Evolutionary conservation across 305 asterid species (phyloP).

Genomic region (Fraxinus ornus): DNA sequence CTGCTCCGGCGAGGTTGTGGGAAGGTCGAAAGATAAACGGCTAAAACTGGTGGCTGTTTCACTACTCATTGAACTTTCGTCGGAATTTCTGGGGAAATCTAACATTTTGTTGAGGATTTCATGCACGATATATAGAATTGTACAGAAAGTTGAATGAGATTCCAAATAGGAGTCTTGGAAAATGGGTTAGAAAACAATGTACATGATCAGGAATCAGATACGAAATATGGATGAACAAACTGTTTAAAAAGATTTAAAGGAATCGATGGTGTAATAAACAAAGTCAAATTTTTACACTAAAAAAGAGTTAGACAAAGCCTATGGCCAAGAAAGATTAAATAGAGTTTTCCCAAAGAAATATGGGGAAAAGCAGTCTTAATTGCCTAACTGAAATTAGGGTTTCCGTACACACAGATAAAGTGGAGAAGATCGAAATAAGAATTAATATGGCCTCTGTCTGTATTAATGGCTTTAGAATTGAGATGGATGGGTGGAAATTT

Average conservation of each 20-base stretch:
- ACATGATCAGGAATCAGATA: constrained; percentile 27
- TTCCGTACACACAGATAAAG: constrained; percentile 37
- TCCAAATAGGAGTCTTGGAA: neutral
- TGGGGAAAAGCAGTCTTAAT: constrained; percentile 19
- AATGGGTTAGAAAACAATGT: constrained; percentile 15
- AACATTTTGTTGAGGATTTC: constrained; percentile 31
- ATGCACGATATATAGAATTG: neutral
- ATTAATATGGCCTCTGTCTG: neutral
- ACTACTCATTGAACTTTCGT: constrained; percentile 62
- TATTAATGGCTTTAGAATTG: neutral
- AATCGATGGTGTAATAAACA: neutral
- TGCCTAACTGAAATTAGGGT: constrained; percentile 30
- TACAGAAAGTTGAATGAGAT: neutral
- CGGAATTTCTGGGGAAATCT: constrained; percentile 33
- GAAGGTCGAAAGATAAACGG: constrained; percentile 61
- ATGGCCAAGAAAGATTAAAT: neutral
- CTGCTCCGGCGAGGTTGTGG: constrained; percentile 55
- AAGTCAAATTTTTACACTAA: constrained; percentile 28
- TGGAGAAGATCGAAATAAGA: constrained; percentile 16
- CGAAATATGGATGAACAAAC: constrained; percentile 16
- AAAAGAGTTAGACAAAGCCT: constrained; percentile 17
- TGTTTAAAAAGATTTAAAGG: constrained; percentile 15
- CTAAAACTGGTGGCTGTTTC: constrained; percentile 50
- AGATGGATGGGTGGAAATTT: neutral
- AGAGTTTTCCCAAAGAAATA: neutral